A percentile compares a stretch with the other conserved stretches of the same genome.
Conservation (phyloP, 345 rosid genomes). For the Draba incana region DNA sequence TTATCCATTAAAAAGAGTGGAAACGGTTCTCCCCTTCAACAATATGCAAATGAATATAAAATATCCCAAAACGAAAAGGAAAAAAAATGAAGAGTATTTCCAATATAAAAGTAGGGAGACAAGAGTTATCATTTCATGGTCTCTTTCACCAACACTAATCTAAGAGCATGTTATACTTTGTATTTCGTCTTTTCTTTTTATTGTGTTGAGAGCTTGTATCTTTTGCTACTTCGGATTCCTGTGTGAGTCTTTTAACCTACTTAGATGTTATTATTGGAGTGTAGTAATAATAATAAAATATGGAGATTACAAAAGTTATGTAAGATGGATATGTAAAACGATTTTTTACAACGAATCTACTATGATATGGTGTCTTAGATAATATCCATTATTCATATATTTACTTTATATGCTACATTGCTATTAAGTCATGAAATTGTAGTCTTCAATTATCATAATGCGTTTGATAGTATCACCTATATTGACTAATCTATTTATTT, state of each 20-base stretch:
- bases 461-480: not conserved
- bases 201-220: not conserved
- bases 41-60: constrained; percentile 3
- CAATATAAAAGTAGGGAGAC: constrained; percentile 42
- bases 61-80: constrained; percentile 3
- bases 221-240: no score
- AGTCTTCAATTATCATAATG: not conserved
- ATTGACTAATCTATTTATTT: not conserved
- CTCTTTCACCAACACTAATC: constrained; percentile 43
- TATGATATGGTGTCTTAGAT: not conserved
- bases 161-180: constrained; percentile 28
- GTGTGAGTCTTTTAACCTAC: not conserved
- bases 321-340: not conserved
- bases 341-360: not conserved
- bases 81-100: constrained; percentile 22
- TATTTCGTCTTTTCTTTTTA: not conserved
- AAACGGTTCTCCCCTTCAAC: constrained; percentile 7
- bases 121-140: constrained; percentile 41
- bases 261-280: not conserved
- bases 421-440: not conserved
- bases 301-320: not conserved
- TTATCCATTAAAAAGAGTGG: constrained; percentile 5
- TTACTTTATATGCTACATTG: not conserved
- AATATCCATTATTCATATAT: not conserved
- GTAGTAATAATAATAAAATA: not conserved